Evolutionary conservation across 352 stramenopile genomes (phyloP).

Genomic region (Elongisporangium senticosum): DNA sequence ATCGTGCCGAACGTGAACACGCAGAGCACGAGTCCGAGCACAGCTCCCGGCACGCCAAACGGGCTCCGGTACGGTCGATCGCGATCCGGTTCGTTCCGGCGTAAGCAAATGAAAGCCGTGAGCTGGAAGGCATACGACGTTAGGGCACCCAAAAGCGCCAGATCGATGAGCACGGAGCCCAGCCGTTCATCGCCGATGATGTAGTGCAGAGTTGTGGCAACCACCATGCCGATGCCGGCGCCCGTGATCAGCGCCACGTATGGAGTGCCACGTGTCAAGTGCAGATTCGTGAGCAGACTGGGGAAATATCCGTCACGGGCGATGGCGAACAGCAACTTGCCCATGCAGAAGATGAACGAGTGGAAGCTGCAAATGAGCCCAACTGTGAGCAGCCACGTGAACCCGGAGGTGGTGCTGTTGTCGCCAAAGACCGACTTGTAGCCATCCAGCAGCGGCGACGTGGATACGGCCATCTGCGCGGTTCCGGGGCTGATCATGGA

Average conservation of each 20-base stretch:
- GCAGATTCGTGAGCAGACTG: slow-evolving; percentile 43
- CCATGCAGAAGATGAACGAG: slow-evolving; percentile 75
- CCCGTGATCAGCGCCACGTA: slow-evolving; percentile 41
- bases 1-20: slow-evolving; percentile 44
- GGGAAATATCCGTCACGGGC: slow-evolving; percentile 56
- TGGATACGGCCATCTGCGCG: slow-evolving; percentile 21
- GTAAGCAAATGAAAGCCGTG: slow-evolving; percentile 52
- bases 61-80: slow-evolving; percentile 47
- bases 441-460: slow-evolving; percentile 42
- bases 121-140: slow-evolving; percentile 69
- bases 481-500: slow-evolving; percentile 49
- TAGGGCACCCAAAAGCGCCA: slow-evolving; percentile 49
- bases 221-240: slow-evolving; percentile 24
- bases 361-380: slow-evolving; percentile 54
- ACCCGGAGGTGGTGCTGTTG: slow-evolving; percentile 45
- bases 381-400: slow-evolving; percentile 63
- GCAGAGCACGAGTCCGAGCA: slow-evolving; percentile 43
- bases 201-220: slow-evolving; percentile 52
- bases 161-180: slow-evolving; percentile 60
- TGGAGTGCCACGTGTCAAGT: slow-evolving; percentile 32
- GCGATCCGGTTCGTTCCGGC: slow-evolving; percentile 37
- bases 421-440: slow-evolving; percentile 75
- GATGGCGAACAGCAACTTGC: slow-evolving; percentile 51
- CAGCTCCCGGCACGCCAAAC: slow-evolving; percentile 46
- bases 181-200: slow-evolving; percentile 51